Percentiles rank a stretch among this genome's conserved stretches.
Evolutionary conservation across 768 basidiomycete genomes (phyloP).

Genomic region (Leccinum rimulosum): DNA sequence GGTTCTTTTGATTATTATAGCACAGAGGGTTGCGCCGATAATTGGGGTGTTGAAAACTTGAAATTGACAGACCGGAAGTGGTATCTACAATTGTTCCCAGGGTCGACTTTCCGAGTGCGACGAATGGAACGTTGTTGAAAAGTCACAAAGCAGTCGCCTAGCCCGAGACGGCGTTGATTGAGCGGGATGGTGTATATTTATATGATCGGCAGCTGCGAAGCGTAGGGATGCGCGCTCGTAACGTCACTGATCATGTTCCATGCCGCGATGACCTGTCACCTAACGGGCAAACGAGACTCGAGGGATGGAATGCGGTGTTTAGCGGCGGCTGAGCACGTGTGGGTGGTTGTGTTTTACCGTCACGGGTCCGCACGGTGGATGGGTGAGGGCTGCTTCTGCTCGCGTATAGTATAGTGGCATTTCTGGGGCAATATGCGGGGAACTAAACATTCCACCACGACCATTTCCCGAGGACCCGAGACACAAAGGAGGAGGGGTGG

Average conservation of each 20-base stretch:
- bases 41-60: not conserved
- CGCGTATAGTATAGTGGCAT: not conserved
- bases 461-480: not conserved
- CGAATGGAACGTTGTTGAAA: not conserved
- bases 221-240: not conserved
- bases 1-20: conserved; percentile 8
- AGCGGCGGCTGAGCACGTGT: not conserved
- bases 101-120: not conserved
- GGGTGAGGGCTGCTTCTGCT: not conserved
- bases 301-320: not conserved
- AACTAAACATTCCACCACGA: not conserved
- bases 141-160: not conserved
- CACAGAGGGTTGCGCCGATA: not conserved
- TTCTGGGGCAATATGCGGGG: not conserved
- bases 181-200: conserved; percentile 4
- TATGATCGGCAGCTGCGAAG: conserved; percentile 12
- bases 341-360: not conserved
- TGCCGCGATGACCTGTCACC: not conserved
- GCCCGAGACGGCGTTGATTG: not conserved
- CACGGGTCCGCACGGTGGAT: not conserved
- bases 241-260: conserved; percentile 3
- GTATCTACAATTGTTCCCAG: not conserved
- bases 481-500: not conserved
- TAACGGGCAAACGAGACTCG: not conserved
- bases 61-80: not conserved